These are phyloP conservation scores for Verticillium tricorpus DNA, from an alignment of 2,329 filamentous ascomycete genomes.

Conservation along the genomic window DNA sequence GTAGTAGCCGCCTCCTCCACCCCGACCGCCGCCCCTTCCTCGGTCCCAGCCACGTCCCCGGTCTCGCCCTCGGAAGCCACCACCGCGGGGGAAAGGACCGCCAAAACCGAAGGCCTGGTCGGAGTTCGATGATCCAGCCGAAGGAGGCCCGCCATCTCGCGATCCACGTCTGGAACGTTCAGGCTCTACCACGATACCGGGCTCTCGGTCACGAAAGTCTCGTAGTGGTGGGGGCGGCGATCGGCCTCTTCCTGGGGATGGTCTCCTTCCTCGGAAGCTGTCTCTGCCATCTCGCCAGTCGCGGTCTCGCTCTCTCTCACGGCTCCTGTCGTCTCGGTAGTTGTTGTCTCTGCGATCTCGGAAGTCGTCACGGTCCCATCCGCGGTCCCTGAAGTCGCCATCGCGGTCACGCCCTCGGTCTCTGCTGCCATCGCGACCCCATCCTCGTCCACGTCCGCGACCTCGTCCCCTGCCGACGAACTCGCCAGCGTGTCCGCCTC, in stretches of 20 bases:
- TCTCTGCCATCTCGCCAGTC: slow-evolving; percentile 40
- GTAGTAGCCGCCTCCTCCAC: slow-evolving; percentile 47
- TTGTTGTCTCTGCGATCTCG: slow-evolving; percentile 34
- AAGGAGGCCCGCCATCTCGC: slow-evolving; percentile 64
- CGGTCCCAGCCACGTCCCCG: slow-evolving; percentile 41
- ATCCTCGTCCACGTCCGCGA: slow-evolving; percentile 52
- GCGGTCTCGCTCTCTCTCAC: slow-evolving; percentile 53
- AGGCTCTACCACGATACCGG: slow-evolving; percentile 60
- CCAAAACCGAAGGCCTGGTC: slow-evolving; percentile 53
- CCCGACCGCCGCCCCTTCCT: slow-evolving; percentile 45
- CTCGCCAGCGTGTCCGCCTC: slow-evolving; percentile 61
- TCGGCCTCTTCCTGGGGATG: slow-evolving; percentile 56
- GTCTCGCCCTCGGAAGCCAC: slow-evolving; percentile 53
- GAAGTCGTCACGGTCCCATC: slow-evolving; percentile 3
- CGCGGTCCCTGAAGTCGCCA: slow-evolving; percentile 51
- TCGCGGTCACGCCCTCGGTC: slow-evolving; percentile 58
- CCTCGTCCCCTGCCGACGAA: slow-evolving; percentile 50
- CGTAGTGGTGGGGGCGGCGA: slow-evolving; percentile 59
- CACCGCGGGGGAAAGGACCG: slow-evolving; percentile 40
- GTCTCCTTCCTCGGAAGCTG: slow-evolving; percentile 52
- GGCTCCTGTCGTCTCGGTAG: slow-evolving; percentile 55
- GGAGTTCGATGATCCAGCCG: slow-evolving; percentile 66
- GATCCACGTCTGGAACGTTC: slow-evolving; percentile 65
- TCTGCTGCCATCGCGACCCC: slow-evolving; percentile 57
- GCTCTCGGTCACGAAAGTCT: slow-evolving; percentile 55